These are phyloP conservation scores for Barnettozyma siamensis DNA, from an alignment of 805 yeast species.

Conservation along the genomic window DNA sequence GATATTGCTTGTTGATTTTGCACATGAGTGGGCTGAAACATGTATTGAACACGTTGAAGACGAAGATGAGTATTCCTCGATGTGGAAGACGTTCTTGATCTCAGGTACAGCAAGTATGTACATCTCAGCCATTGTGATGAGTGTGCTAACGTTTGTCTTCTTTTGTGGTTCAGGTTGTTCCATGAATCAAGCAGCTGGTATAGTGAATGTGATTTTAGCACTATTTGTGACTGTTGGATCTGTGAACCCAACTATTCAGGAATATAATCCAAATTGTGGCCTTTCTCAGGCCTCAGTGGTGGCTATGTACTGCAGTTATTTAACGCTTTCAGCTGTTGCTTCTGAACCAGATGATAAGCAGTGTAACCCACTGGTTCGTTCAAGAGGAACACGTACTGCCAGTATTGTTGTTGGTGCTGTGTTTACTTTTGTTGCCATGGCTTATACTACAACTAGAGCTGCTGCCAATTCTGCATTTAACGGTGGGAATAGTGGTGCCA, in stretches of 20 bases:
- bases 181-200: constrained; percentile 84
- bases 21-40: constrained; percentile 98
- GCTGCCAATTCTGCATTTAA: constrained; percentile 74
- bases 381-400: constrained; percentile 83
- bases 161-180: constrained; percentile 80
- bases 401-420: constrained; percentile 86
- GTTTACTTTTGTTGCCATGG: constrained; percentile 91
- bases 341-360: constrained; percentile 92
- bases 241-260: constrained; percentile 80
- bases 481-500: constrained; percentile 34
- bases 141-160: constrained; percentile 71
- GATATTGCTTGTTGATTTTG: constrained; percentile 88
- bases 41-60: constrained; percentile 88
- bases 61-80: constrained; percentile 49
- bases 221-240: constrained; percentile 64
- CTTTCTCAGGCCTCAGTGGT: constrained; percentile 97
- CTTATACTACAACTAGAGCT: constrained; percentile 95
- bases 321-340: constrained; percentile 87
- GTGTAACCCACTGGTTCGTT: constrained; percentile 89
- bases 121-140: constrained; percentile 62
- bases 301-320: constrained; percentile 84
- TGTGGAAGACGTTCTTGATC: constrained; percentile 78
- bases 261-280: constrained; percentile 91
- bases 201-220: constrained; percentile 64
- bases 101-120: constrained; percentile 90